These are phyloP conservation scores for Termitomyces sp. DNA, from an alignment of 768 basidiomycete genomes.

Conservation along the genomic window DNA sequence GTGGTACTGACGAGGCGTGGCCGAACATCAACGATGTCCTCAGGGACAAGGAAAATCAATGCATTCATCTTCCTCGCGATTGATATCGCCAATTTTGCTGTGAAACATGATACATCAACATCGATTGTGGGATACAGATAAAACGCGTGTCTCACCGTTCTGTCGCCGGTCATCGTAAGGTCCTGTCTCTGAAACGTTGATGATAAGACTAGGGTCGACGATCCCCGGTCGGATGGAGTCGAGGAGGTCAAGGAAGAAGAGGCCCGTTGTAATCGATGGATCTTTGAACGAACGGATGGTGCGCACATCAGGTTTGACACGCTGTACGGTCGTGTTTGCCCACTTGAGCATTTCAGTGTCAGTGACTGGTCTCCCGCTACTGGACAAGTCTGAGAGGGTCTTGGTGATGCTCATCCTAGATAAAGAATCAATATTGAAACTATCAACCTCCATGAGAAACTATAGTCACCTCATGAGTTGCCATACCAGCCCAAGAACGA, in stretches of 20 bases:
- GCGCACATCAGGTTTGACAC: constrained; percentile 52
- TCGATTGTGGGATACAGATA: not conserved
- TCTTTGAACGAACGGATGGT: constrained; percentile 94
- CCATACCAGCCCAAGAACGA: constrained; percentile 97
- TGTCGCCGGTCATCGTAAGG: constrained; percentile 86
- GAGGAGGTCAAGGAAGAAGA: constrained; percentile 92
- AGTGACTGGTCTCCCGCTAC: constrained; percentile 77
- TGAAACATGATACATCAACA: constrained; percentile 5
- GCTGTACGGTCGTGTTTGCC: constrained; percentile 89
- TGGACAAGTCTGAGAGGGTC: constrained; percentile 77
- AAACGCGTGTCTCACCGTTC: constrained; percentile 70
- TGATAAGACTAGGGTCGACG: constrained; percentile 84
- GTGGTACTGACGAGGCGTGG: constrained; percentile 69
- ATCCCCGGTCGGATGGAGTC: constrained; percentile 92
- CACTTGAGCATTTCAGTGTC: constrained; percentile 95
- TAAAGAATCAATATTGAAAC: not conserved
- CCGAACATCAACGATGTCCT: constrained; percentile 94
- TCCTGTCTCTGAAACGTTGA: constrained; percentile 54
- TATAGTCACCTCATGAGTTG: constrained; percentile 81
- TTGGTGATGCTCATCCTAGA: constrained; percentile 82
- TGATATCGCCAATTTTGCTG: constrained; percentile 96
- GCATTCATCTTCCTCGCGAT: constrained; percentile 98
- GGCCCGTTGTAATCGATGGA: constrained; percentile 77
- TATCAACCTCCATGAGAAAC: not conserved
- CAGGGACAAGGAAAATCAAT: constrained; percentile 93